These are phyloP conservation scores for Cercospora brassicicola DNA, from an alignment of 2,329 filamentous ascomycete species.

Conservation along the genomic window DNA sequence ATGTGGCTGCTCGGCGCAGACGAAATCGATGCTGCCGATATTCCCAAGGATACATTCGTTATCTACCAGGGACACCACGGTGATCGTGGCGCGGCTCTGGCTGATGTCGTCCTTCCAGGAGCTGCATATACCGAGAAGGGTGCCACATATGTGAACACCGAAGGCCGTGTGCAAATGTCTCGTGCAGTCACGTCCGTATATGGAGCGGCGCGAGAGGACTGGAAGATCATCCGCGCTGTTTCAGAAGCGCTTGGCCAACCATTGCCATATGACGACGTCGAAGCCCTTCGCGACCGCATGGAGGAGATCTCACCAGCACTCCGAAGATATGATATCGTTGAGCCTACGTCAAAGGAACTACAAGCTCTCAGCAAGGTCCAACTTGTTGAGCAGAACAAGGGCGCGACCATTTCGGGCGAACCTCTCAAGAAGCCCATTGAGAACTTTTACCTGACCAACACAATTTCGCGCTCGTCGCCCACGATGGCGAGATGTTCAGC, in stretches of 20 bases:
- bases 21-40: conserved; percentile 78
- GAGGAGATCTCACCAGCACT: conserved; percentile 89
- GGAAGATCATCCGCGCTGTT: conserved; percentile 95
- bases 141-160: conserved; percentile 95
- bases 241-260: conserved; percentile 87
- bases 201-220: conserved; percentile 89
- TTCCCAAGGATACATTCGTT: conserved; percentile 94
- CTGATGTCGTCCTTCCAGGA: conserved; percentile 89
- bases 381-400: conserved; percentile 95
- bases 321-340: conserved; percentile 85
- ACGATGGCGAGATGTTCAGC: conserved; percentile 98
- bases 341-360: conserved; percentile 63
- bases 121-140: conserved; percentile 97
- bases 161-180: conserved; percentile 92
- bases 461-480: conserved; percentile 93
- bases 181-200: conserved; percentile 85
- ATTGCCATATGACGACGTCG: conserved; percentile 90
- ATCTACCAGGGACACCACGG: conserved; percentile 98
- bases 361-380: conserved; percentile 83
- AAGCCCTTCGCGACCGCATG: conserved; percentile 87
- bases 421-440: conserved; percentile 83
- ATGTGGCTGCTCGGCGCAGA: conserved; percentile 96
- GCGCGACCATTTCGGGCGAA: conserved; percentile 67
- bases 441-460: conserved; percentile 98
- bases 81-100: conserved; percentile 87